phyloP scores from a whole-genome alignment of 2,329 filamentous ascomycete species.

The Pestalotiopsis sp. region DNA sequence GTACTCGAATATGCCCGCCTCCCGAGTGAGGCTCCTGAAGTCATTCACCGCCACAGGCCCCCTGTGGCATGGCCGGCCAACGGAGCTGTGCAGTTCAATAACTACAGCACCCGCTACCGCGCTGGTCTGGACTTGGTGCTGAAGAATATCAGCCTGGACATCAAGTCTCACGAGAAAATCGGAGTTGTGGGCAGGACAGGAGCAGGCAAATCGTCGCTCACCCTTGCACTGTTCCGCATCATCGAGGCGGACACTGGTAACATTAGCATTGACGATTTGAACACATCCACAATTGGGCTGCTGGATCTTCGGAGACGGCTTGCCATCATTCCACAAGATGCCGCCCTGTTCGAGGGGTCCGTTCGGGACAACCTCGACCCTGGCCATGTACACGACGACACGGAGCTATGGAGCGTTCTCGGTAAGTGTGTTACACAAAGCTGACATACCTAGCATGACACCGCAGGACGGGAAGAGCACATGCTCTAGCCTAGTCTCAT shows the following conservation, averaged over 20 bases:
- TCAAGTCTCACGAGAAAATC: slow-evolving; percentile 97
- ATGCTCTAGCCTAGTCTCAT: slow-evolving; percentile 22
- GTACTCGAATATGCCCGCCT: slow-evolving; percentile 93
- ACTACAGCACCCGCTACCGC: slow-evolving; percentile 93
- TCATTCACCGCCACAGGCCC: slow-evolving; percentile 84
- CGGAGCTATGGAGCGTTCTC: slow-evolving; percentile 93
- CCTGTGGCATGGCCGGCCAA: slow-evolving; percentile 89
- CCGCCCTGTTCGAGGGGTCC: slow-evolving; percentile 91
- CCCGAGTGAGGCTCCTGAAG: slow-evolving; percentile 91
- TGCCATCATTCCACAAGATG: slow-evolving; percentile 97
- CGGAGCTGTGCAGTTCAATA: slow-evolving; percentile 86
- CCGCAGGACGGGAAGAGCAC: slow-evolving; percentile 26
- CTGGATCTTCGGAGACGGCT: slow-evolving; percentile 86
- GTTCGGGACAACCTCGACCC: slow-evolving; percentile 96
- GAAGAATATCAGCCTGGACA: slow-evolving; percentile 88
- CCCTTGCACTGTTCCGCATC: slow-evolving; percentile 90
- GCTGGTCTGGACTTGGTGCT: slow-evolving; percentile 88
- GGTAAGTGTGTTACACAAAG: slow-evolving; percentile 59
- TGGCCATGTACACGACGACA: slow-evolving; percentile 92
- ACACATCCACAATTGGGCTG: slow-evolving; percentile 88
- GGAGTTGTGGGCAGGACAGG: slow-evolving; percentile 96
- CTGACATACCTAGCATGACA: slow-evolving; percentile 21
- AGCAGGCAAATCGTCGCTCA: slow-evolving; percentile 93
- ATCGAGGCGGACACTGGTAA: slow-evolving; percentile 84
- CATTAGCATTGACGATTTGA: slow-evolving; percentile 86